These are phyloP conservation scores for Microthyrium microscopicum DNA, from an alignment of 2,329 filamentous ascomycete genomes.

Conservation along the genomic window DNA sequence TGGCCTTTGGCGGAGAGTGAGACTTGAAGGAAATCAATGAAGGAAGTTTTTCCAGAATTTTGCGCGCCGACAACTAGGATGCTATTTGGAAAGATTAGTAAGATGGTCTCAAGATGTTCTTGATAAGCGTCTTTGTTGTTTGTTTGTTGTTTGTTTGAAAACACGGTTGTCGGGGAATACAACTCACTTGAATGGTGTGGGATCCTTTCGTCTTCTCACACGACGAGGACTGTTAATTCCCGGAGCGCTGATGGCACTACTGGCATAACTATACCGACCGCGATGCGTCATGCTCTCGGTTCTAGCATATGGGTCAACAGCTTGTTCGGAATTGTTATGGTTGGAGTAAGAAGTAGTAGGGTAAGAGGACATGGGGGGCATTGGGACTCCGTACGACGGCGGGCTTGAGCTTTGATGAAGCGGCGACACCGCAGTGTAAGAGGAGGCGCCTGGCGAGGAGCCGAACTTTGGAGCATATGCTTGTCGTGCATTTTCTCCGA, in stretches of 20 bases:
- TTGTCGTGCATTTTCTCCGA: slow-evolving; percentile 44
- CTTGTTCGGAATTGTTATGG: slow-evolving; percentile 38
- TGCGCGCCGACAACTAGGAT: slow-evolving; percentile 80
- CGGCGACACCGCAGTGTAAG: slow-evolving; percentile 8
- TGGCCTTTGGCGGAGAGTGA: slow-evolving; percentile 69
- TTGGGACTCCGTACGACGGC: background rate
- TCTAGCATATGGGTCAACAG: slow-evolving; percentile 61
- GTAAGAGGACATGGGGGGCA: slow-evolving; percentile 7
- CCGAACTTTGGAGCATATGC: too few relatives aligned
- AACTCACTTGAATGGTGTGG: slow-evolving; percentile 93
- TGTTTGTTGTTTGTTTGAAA: too few relatives aligned
- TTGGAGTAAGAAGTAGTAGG: slow-evolving; percentile 13
- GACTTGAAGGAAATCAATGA: slow-evolving; percentile 85
- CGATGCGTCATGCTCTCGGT: slow-evolving; percentile 94
- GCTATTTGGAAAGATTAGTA: slow-evolving; percentile 29
- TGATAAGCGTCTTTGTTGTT: background rate
- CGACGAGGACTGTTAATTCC: slow-evolving; percentile 75
- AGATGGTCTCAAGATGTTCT: background rate
- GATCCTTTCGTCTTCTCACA: slow-evolving; percentile 87
- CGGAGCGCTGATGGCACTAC: slow-evolving; percentile 56
- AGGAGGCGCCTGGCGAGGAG: too few relatives aligned
- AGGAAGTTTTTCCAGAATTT: slow-evolving; percentile 85
- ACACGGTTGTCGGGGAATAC: background rate
- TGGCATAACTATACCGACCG: slow-evolving; percentile 90
- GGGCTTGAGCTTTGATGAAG: background rate